phyloP scores from a whole-genome alignment of 2,329 filamentous ascomycete genomes.

The Trichoderma breve region DNA sequence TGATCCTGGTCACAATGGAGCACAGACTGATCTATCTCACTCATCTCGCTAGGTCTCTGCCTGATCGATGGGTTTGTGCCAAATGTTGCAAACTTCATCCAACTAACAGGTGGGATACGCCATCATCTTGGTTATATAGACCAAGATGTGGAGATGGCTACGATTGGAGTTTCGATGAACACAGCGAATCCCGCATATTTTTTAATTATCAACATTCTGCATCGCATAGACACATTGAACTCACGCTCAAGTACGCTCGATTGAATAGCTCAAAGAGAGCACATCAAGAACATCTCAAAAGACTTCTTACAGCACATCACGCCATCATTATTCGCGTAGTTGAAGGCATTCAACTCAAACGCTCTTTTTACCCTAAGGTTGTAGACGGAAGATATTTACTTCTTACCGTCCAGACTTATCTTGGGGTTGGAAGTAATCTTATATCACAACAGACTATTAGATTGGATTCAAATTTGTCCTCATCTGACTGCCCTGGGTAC shows the following conservation, averaged over 20 bases:
- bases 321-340: too few relatives aligned
- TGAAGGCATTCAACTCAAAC: not conserved
- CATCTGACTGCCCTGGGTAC: not conserved
- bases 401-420: not conserved
- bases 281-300: not conserved
- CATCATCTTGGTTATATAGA: not conserved
- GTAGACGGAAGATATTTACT: constrained; percentile 4
- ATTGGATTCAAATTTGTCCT: not conserved
- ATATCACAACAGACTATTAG: not conserved
- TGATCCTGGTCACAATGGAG: not conserved
- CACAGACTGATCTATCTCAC: not conserved
- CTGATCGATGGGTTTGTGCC: constrained; percentile 1
- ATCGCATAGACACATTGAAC: not conserved
- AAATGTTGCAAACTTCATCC: not conserved
- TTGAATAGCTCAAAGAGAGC: not conserved
- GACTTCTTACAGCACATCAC: not conserved
- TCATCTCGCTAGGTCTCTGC: not conserved
- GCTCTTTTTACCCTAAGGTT: not conserved
- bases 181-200: not conserved
- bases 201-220: not conserved
- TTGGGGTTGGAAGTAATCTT: not conserved
- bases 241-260: constrained; percentile 2
- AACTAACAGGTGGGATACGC: not conserved
- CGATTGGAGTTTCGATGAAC: not conserved
- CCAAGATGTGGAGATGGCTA: not conserved